Evolutionary conservation across 2,329 filamentous ascomycete species (phyloP).

Genomic region (Phaeoacremonium minimum): DNA sequence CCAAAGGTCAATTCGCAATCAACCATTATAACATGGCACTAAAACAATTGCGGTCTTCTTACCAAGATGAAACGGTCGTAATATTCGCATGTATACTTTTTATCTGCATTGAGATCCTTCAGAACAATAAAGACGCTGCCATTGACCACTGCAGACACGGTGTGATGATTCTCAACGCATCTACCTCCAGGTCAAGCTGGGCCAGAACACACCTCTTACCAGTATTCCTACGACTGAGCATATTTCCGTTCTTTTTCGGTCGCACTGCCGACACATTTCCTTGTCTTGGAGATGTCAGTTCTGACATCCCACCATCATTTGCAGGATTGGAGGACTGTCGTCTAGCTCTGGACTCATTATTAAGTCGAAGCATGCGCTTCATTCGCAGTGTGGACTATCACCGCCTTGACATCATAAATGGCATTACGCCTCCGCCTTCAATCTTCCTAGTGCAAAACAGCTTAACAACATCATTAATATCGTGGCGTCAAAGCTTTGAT

Average conservation of each 20-base stretch:
- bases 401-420: constrained; percentile 2
- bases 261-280: neutral
- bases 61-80: constrained; percentile 23
- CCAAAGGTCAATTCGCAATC: constrained; percentile 28
- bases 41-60: constrained; percentile 30
- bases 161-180: constrained; percentile 12
- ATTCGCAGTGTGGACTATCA: constrained; percentile 5
- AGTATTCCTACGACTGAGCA: constrained; percentile 37
- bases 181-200: constrained; percentile 6
- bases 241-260: constrained; percentile 26
- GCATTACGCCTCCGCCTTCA: constrained; percentile 2
- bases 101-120: constrained; percentile 43
- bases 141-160: constrained; percentile 25
- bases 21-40: constrained; percentile 47
- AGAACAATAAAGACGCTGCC: constrained; percentile 33
- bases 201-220: constrained; percentile 32
- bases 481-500: constrained; percentile 2
- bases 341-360: constrained; percentile 6
- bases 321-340: no score
- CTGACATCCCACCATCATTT: neutral
- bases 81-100: constrained; percentile 45
- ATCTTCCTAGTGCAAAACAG: constrained; percentile 4
- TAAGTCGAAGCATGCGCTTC: constrained; percentile 7
- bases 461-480: neutral
- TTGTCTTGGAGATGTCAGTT: neutral